Evolutionary conservation across 257 asterid genomes (phyloP).

Genomic region (Cordia subcordata): DNA sequence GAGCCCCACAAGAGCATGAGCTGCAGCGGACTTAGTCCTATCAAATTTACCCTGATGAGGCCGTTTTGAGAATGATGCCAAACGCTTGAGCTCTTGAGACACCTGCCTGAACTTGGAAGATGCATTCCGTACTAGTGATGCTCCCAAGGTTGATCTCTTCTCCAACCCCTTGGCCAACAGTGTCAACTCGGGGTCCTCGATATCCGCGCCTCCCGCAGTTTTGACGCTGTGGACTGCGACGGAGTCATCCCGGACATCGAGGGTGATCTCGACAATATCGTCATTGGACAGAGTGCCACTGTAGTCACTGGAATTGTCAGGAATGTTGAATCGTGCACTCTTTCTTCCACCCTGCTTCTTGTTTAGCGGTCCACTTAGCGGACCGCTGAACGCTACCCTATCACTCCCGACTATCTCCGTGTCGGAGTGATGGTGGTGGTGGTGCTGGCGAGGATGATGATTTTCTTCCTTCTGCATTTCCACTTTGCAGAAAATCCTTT

Average conservation of each 20-base stretch:
- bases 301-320: not conserved
- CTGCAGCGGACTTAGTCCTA: conserved; percentile 24
- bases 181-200: conserved; percentile 17
- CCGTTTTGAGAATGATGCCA: conserved; percentile 8
- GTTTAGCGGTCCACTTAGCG: conserved; percentile 2
- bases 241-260: conserved; percentile 19
- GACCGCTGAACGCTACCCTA: conserved; percentile 13
- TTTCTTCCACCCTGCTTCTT: conserved; percentile 5
- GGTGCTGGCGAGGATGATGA: conserved; percentile 24
- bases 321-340: conserved; percentile 13
- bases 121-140: conserved; percentile 5
- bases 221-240: conserved; percentile 17
- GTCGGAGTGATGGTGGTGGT: conserved; percentile 34
- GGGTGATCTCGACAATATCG: conserved; percentile 20
- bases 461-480: conserved; percentile 46
- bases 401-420: conserved; percentile 2
- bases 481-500: not conserved
- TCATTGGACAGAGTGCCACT: conserved; percentile 7
- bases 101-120: conserved; percentile 14
- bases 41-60: conserved; percentile 5
- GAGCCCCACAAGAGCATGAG: conserved; percentile 31
- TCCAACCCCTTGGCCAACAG: conserved; percentile 8
- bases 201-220: conserved; percentile 4
- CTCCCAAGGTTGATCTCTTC: conserved; percentile 10
- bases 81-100: conserved; percentile 15